Evolutionary conservation across 2,329 filamentous ascomycete species (phyloP).

Genomic region (Coniochaeta hoffmannii): DNA sequence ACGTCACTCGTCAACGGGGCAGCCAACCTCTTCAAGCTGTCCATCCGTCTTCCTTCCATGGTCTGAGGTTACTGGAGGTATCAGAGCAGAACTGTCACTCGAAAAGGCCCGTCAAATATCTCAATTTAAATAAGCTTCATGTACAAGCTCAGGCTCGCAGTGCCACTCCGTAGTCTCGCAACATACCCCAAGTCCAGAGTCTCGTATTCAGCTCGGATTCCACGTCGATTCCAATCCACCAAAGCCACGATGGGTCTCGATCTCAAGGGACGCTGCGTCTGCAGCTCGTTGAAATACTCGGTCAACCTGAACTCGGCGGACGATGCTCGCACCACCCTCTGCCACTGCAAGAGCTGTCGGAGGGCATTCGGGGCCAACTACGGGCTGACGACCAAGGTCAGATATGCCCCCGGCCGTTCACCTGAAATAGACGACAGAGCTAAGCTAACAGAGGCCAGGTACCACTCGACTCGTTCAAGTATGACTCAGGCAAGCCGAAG

Average conservation of each 20-base stretch:
- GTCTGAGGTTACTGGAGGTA: no score
- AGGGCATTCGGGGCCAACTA: constrained; percentile 25
- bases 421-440: no score
- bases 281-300: constrained; percentile 16
- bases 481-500: constrained; percentile 17
- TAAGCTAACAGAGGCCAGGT: no score
- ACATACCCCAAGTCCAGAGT: neutral
- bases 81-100: no score
- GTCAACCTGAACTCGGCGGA: constrained; percentile 18
- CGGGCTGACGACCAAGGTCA: constrained; percentile 22
- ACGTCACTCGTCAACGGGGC: neutral
- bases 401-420: neutral
- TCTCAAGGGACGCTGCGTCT: constrained; percentile 16
- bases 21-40: neutral
- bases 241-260: constrained; percentile 7
- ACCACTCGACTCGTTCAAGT: constrained; percentile 18
- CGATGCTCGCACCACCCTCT: constrained; percentile 22
- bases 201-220: neutral
- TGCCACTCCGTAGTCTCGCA: neutral
- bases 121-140: neutral
- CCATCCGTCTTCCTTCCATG: neutral
- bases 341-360: constrained; percentile 24
- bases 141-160: neutral
- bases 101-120: no score
- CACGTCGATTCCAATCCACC: neutral